Evolutionary conservation across 1,284 basidiomycete species (phyloP), one percentile per base, ranked within the genome.

Genomic region (Leucoagaricus sp.): DNA sequence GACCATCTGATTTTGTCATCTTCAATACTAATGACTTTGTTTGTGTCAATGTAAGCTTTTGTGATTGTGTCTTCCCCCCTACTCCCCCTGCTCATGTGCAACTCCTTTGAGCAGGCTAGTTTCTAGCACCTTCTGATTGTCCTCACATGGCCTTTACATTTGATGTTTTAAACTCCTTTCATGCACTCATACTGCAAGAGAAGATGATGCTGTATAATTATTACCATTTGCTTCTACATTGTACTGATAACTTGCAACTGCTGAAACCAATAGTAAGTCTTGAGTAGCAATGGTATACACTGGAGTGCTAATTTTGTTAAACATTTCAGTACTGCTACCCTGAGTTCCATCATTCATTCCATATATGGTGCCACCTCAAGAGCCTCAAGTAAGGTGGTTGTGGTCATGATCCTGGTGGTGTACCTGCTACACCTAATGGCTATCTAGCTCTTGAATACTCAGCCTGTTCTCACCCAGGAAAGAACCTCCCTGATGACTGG

Each of bases 131-230:
- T 1, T 34, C 49, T 15, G 28, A 6, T 1, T 50, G 57, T 0
- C 61, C 60, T 10, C 58, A 63, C 21, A 67, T 61, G 2, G 63
- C 53, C 5, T 65, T 63, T 41, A 67, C 63, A 0, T 63, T 67
- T n/a, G 55, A 64, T 12, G 55, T 49, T 19, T 58, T 67, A 4
- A 58, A 63, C 2, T 57, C 34, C 0, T 63, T 64, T 29, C 61
- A 66, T 12, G 25, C 63, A 15, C 40, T 60, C 3, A 61, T 57
- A n/a, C 46, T 65, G 3, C 63, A 65, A 36, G 59, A 60, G 0
- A 67, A 67, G 34, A 44, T 34, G 0, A 63, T 57, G 13, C 29
- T 63, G 0, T 67, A 63, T 29, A 59, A 67, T 29, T 64, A 29
- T 38, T 67, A 64, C n/a, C 44, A 64, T 42, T 53, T 53, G 0